Conservation (phyloP, 345 rosid species). For the Pistacia integerrima region DNA sequence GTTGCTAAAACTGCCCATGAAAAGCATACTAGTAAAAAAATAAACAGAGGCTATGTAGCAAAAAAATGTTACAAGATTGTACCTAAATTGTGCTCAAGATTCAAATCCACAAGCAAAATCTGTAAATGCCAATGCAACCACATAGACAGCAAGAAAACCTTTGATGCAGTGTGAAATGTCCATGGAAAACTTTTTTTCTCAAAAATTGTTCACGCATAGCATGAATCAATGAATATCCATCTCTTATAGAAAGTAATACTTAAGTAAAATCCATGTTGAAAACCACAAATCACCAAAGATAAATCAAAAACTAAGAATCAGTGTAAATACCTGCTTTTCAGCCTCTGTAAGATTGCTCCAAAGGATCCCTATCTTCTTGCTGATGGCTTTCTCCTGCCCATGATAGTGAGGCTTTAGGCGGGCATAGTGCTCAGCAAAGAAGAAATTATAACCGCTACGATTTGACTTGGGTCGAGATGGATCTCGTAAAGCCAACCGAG, state of each 20-base stretch:
- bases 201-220: neutral
- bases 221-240: neutral
- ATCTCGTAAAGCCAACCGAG: constrained; percentile 47
- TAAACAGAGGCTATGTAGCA: neutral
- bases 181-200: neutral
- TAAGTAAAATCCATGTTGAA: neutral
- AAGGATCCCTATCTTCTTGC: constrained; percentile 63
- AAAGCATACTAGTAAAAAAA: neutral
- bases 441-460: constrained; percentile 79
- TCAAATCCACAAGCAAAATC: no score
- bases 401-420: constrained; percentile 56
- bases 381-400: constrained; percentile 60
- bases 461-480: constrained; percentile 69
- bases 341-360: constrained; percentile 75
- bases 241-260: neutral
- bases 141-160: neutral
- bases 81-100: neutral
- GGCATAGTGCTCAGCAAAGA: constrained; percentile 65
- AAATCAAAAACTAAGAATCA: neutral
- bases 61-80: neutral
- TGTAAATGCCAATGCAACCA: neutral
- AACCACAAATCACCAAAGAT: neutral
- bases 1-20: neutral
- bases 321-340: constrained; percentile 60
- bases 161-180: neutral